Conservation (phyloP, 2,329 filamentous ascomycete genomes). For the Pseudogymnoascus sp. region DNA sequence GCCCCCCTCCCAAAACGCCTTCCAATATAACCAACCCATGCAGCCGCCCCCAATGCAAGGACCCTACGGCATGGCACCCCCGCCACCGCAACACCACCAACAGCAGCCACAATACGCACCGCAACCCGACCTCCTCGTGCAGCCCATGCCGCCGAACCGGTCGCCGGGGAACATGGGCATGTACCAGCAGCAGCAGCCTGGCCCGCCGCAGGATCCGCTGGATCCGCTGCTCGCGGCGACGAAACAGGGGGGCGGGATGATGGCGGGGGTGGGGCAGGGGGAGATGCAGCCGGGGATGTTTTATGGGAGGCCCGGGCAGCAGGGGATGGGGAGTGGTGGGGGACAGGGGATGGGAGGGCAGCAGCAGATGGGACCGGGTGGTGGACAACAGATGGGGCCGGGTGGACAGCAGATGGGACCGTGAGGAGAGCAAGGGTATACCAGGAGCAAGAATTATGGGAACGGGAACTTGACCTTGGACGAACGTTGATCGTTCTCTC, state of each 20-base stretch:
- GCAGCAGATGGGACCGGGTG: background rate
- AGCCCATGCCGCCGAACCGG: background rate
- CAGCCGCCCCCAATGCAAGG: background rate
- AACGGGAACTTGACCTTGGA: background rate
- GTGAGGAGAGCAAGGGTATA: background rate
- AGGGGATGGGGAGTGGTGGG: background rate
- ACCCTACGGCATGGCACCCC: background rate
- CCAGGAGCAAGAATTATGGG: background rate
- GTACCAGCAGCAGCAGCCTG: background rate
- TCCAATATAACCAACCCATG: background rate
- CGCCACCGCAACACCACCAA: background rate
- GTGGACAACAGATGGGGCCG: background rate
- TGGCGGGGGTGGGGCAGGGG: background rate
- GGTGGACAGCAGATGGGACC: background rate
- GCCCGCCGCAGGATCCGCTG: background rate
- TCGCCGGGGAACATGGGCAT: background rate
- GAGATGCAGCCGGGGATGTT: background rate
- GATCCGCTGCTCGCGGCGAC: background rate
- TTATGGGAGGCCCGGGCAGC: background rate
- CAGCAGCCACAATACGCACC: background rate
- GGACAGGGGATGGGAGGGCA: too few species aligned
- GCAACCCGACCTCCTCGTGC: background rate
- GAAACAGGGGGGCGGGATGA: background rate
- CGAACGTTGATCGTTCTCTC: background rate
- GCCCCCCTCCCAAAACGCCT: too few species aligned